Percentiles rank a stretch among this genome's conserved stretches.
These are phyloP conservation scores for Flaveria linearis DNA, from an alignment of 129 eudicot genomes.

Conservation along the genomic window DNA sequence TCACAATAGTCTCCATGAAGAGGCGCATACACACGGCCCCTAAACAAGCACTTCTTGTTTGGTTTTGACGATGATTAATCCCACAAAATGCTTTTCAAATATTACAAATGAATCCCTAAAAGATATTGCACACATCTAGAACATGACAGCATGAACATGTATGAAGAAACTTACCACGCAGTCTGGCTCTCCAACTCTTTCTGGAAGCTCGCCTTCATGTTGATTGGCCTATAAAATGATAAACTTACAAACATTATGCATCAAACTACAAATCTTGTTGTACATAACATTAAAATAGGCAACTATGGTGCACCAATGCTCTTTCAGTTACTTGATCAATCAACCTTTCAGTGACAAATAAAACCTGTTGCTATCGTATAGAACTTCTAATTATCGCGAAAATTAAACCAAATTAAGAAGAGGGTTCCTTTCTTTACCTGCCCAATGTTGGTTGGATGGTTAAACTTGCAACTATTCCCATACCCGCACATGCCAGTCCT, in stretches of 20 bases:
- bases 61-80: background rate
- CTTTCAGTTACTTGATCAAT: background rate
- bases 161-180: constrained; percentile 63
- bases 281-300: background rate
- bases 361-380: background rate
- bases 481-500: no score
- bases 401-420: background rate
- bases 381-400: background rate
- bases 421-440: constrained; percentile 48
- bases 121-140: background rate
- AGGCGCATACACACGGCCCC: background rate
- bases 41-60: background rate
- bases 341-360: background rate
- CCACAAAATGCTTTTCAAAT: background rate
- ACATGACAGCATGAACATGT: background rate
- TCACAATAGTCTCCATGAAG: no score
- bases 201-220: constrained; percentile 60
- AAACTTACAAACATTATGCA: no score
- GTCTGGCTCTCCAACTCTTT: constrained; percentile 82
- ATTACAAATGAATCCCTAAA: background rate
- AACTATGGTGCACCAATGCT: constrained; percentile 5
- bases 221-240: no score
- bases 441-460: constrained; percentile 66
- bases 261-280: constrained; percentile 4
- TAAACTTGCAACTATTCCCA: constrained; percentile 72